These are phyloP conservation scores for Ophiocordyceps australis DNA, from an alignment of 2,329 filamentous ascomycete species.

Conservation along the genomic window DNA sequence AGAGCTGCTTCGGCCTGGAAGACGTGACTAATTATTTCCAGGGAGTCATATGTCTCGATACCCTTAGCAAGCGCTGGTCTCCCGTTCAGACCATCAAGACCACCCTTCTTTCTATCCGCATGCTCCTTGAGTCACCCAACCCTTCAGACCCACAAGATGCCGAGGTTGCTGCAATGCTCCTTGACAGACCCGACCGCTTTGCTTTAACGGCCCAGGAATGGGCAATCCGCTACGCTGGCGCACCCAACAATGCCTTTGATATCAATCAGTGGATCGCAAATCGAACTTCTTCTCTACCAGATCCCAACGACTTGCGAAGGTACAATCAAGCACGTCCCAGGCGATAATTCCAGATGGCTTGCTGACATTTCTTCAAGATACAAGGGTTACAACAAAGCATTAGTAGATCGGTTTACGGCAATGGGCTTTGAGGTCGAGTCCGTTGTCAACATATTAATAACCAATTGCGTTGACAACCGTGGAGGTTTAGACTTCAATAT, in stretches of 20 bases:
- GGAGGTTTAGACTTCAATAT: conserved; percentile 66
- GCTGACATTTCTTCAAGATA: too few species aligned
- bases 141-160: conserved; percentile 95
- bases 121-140: conserved; percentile 82
- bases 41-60: conserved; percentile 96
- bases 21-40: conserved; percentile 17
- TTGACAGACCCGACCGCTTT: conserved; percentile 63
- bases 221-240: conserved; percentile 70
- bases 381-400: conserved; percentile 67
- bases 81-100: conserved; percentile 95
- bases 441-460: conserved; percentile 77
- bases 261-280: conserved; percentile 24
- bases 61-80: conserved; percentile 77
- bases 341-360: too few species aligned
- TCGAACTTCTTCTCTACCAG: too few species aligned
- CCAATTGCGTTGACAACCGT: conserved; percentile 65
- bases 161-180: conserved; percentile 81
- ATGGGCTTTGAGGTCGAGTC: conserved; percentile 85
- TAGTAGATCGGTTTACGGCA: conserved; percentile 66
- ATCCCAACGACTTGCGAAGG: too few species aligned
- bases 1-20: neutral
- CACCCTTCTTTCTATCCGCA: conserved; percentile 80
- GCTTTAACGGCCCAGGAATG: conserved; percentile 73
- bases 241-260: conserved; percentile 31
- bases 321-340: too few species aligned